Percentiles rank a stretch among this genome's conserved stretches.
These are phyloP conservation scores for Apiospora phragmitis DNA, from an alignment of 2,329 filamentous ascomycete species.

Conservation along the genomic window DNA sequence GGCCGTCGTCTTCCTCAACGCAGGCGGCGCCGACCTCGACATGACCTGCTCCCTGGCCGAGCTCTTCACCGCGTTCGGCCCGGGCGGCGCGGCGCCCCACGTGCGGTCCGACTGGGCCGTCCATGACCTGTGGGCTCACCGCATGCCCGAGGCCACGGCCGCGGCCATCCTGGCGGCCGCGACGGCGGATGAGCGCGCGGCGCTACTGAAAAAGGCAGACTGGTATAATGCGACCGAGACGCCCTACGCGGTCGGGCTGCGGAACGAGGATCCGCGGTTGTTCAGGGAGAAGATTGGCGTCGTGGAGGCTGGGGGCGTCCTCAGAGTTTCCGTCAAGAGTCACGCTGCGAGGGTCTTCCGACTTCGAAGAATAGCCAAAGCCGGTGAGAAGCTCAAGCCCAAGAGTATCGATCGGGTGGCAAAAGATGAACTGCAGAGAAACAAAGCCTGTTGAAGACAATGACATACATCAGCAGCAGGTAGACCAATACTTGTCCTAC, in stretches of 20 bases:
- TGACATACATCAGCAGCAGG: background rate
- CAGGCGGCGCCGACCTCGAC: slow-evolving; percentile 25
- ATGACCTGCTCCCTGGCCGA: slow-evolving; percentile 64
- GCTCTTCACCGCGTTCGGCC: slow-evolving; percentile 24
- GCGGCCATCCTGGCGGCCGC: slow-evolving; percentile 17
- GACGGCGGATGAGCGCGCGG: background rate
- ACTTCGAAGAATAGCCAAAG: slow-evolving; percentile 18
- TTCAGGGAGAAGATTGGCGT: slow-evolving; percentile 22
- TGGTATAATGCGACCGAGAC: slow-evolving; percentile 24
- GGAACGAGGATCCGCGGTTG: slow-evolving; percentile 20
- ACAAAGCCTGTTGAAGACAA: background rate
- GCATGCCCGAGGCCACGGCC: slow-evolving; percentile 19
- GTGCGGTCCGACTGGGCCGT: slow-evolving; percentile 21
- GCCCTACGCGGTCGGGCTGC: slow-evolving; percentile 20
- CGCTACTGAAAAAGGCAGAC: slow-evolving; percentile 15
- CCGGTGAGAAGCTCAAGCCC: slow-evolving; percentile 21
- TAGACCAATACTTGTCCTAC: background rate
- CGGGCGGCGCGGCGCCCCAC: slow-evolving; percentile 22
- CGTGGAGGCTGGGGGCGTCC: slow-evolving; percentile 18
- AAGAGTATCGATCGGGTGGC: slow-evolving; percentile 20
- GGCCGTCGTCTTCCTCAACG: slow-evolving; percentile 13
- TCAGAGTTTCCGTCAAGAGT: slow-evolving; percentile 16
- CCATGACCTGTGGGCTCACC: slow-evolving; percentile 23
- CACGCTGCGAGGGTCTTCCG: slow-evolving; percentile 23
- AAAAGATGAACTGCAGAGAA: slow-evolving; percentile 20